Evolutionary conservation across 2,329 filamentous ascomycete genomes (phyloP), one percentile per base, ranked within the genome.

Genomic region (Calonectria pauciramosa): DNA sequence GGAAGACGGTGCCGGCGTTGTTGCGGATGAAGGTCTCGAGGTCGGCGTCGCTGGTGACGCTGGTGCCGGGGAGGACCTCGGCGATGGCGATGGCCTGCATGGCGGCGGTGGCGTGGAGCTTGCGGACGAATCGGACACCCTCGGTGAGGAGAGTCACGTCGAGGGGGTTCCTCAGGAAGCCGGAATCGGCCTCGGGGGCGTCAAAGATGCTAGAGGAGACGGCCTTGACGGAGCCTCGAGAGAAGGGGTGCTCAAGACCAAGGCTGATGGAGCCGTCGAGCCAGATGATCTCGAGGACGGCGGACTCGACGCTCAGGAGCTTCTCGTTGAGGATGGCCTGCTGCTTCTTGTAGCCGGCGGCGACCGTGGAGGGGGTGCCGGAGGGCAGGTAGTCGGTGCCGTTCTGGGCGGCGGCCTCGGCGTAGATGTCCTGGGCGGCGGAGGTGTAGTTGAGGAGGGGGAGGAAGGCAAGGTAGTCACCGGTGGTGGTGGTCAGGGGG

Each of bases 171-270:
- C 56, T 26, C 32, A 79, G 75, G 3, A 79, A n/a, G 2, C 72
- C 78, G 1, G 78, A 28, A 18, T 79, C 77, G 18, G 78, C 78
- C 3, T 30, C 38, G 2, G 77, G 73, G 1, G 72, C 56, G 41
- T 80, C 78, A 1, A 80, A 80, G n/a, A 74, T 70, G 30, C 34
- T 71, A 8, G 70, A 68, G 26, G 78, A 77, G 2, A 32, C 68
- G n/a, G 77, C 71, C 20, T 77, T 80, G 30, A 80, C 64, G n/a
- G 54, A 74, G 5, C 78, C 78, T 54, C 78, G 73, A 2, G 78
- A 80, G 56, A 79, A 80, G 2, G 78, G 78, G 30, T 80, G 78
- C 28, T 80, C 74, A 0, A 80, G 78, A 10, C 77, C 77, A 0
- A 80, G 34, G 1, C 79, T 2, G 1, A 77, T 26, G 7, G 36